Evolutionary conservation across 2,329 filamentous ascomycete species (phyloP), one percentile per base, ranked within the genome.

Genomic region (Tolypocladium inflatum): DNA sequence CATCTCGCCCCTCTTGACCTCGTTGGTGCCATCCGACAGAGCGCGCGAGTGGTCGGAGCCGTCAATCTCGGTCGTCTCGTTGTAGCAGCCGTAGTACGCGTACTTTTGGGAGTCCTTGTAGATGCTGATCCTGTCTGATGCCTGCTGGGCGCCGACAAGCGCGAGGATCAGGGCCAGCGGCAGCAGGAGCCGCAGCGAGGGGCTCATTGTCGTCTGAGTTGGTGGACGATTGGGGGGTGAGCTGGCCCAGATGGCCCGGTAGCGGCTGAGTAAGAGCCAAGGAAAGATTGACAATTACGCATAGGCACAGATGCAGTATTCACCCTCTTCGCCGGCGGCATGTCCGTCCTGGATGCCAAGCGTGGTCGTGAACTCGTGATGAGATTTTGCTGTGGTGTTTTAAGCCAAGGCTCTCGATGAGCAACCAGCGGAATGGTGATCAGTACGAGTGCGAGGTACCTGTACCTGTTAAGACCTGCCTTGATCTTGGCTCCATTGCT

Each of bases 31-130:
- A 52, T 72, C 75, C 23, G 69, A 63, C 5, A 85, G 71, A 19
- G 82, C 80, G 74, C 80, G 64, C 74, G 76, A 54, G 60, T 66
- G 53, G 35, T 72, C 71, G 5, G 78, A 74, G 60, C 70, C 68
- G 17, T 68, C 60, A 17, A 80, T 65, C 43, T 72, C 71, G n/a
- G 74, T 77, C 2, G 81, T 83, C 66, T 85, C 82, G 63, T 82
- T 82, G 71, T 72, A 84, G 72, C 83, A 86, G 58, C 82, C 82
- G n/a, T 70, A 66, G 68, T 84, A 84, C 19, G 57, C 61, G 70
- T 82, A 84, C 51, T 64, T 67, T 37, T 64, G 61, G 7, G 70
- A 69, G 43, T 64, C 65, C 54, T 67, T 67, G 67, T 73, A 78
- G 63, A 76, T 67, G 5, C 60, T 64, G 37, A 68, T 63, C 3